phyloP scores from a whole-genome alignment of 805 yeast genomes.

The Starmerella kuoi region DNA sequence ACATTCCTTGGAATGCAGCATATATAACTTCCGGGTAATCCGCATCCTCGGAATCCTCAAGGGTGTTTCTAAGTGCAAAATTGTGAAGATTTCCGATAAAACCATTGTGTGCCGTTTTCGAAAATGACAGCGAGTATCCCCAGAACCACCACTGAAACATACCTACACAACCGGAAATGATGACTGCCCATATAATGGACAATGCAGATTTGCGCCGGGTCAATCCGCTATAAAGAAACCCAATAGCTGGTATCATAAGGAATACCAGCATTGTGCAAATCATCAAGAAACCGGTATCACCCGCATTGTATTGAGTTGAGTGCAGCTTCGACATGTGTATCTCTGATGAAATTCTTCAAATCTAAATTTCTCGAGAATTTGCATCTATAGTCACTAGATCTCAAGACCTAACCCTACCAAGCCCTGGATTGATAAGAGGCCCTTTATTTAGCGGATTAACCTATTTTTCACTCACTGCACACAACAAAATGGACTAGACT shows the following conservation, averaged over 20 bases:
- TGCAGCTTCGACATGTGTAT: conserved; percentile 16
- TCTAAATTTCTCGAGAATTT: too few relatives aligned
- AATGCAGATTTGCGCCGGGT: conserved; percentile 85
- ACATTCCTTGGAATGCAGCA: conserved; percentile 83
- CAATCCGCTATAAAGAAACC: conserved; percentile 80
- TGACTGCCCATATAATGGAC: conserved; percentile 69
- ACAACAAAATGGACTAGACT: too few relatives aligned
- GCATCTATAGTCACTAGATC: too few relatives aligned
- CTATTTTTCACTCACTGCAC: too few relatives aligned
- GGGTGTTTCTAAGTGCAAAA: conserved; percentile 68
- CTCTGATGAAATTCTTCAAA: background rate
- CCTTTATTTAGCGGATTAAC: too few relatives aligned
- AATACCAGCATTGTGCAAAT: conserved; percentile 46
- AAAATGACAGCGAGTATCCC: conserved; percentile 92
- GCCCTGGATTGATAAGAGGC: too few relatives aligned
- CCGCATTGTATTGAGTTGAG: conserved; percentile 28
- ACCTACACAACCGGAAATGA: conserved; percentile 61
- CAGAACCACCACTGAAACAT: conserved; percentile 92
- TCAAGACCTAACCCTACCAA: too few relatives aligned
- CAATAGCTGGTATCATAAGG: conserved; percentile 91
- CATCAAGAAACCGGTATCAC: conserved; percentile 30
- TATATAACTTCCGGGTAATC: conserved; percentile 72
- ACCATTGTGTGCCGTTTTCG: conserved; percentile 62
- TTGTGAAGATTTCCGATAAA: conserved; percentile 78
- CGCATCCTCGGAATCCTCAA: conserved; percentile 35